A percentile compares a stretch with the other conserved stretches of the same genome.
These are phyloP conservation scores for Xylariaceae sp. DNA, from an alignment of 2,329 filamentous ascomycete genomes.

Conservation along the genomic window DNA sequence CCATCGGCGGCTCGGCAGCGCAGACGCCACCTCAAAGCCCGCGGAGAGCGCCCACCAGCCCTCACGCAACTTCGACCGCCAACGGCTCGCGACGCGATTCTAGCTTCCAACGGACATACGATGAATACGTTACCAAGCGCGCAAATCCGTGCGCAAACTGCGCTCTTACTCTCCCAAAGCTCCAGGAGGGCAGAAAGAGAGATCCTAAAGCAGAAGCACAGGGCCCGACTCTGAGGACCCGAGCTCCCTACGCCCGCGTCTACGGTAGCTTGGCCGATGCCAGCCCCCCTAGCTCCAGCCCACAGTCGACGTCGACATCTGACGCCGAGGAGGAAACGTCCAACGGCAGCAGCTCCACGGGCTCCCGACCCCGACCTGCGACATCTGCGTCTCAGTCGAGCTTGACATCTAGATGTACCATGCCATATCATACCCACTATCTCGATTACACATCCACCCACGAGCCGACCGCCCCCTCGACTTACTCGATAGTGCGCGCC, in stretches of 20 bases:
- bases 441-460: constrained; percentile 65
- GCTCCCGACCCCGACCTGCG: constrained; percentile 38
- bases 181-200: constrained; percentile 17
- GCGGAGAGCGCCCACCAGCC: constrained; percentile 34
- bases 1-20: constrained; percentile 37
- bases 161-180: constrained; percentile 56
- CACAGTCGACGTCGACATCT: constrained; percentile 42
- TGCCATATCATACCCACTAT: constrained; percentile 55
- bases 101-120: constrained; percentile 57
- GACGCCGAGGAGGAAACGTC: constrained; percentile 44
- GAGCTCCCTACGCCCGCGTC: constrained; percentile 55
- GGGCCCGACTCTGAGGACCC: constrained; percentile 55
- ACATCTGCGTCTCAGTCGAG: constrained; percentile 49
- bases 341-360: constrained; percentile 22
- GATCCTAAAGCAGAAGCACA: constrained; percentile 32
- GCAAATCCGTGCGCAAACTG: constrained; percentile 64
- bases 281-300: constrained; percentile 49
- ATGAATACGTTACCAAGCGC: constrained; percentile 58
- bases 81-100: constrained; percentile 43
- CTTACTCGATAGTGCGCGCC: constrained; percentile 61
- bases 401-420: constrained; percentile 43
- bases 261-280: constrained; percentile 41
- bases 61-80: constrained; percentile 22
- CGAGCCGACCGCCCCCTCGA: constrained; percentile 55
- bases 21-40: constrained; percentile 57